Base-by-base conservation (phyloP, 2,329 filamentous ascomycete genomes). In the Zymoseptoria tritici region DNA sequence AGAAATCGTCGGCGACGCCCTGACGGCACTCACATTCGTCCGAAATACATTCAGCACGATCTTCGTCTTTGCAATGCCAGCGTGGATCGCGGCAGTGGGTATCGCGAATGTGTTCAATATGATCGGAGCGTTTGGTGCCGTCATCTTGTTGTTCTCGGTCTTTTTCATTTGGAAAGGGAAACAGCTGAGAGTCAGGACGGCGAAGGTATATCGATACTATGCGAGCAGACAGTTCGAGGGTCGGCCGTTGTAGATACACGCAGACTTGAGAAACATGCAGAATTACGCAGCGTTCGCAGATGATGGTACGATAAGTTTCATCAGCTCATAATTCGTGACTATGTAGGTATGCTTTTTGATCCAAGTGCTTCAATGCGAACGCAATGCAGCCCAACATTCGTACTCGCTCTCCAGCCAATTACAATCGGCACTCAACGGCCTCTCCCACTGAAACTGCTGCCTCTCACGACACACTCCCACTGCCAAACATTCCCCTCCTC, bases 401-500 rank as follows among this genome's bases (percentile, higher is more conserved):
- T 16, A 42, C 36, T 42, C 11, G 36, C 36, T 42, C 24, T 26
- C 46, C 46, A 49, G 16, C 20, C 4, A 49, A 52, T 19, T 4
- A 20, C 49, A 21, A 9, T 19, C n/a, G 4, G 3, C 19, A 6
- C 50, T 62, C 56, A 66, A 42, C 64, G 62, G 7, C 62, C 65
- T 51, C 62, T 55, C 19, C 22, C 50, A 55, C 65, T 62, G 13
- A 57, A 29, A 55, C 64, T 64, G 11, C 59, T 62, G n/a, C 57
- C 52, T 49, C 64, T 62, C 11, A 66, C 61, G 20, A 75, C 68
- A 56, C 70, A 71, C 59, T 74, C 71, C 73, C 73, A 75, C 52
- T 73, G 68, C 62, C 66, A 74, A 21, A 99, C 93, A 79, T 87
- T 83, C 29, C 94, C 94, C 64, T 91, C 88, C 64, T 97, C 94